Evolutionary conservation across 352 stramenopile species (phyloP), one percentile per base, ranked within the genome.

Genomic region (Globisporangium orthogonon): DNA sequence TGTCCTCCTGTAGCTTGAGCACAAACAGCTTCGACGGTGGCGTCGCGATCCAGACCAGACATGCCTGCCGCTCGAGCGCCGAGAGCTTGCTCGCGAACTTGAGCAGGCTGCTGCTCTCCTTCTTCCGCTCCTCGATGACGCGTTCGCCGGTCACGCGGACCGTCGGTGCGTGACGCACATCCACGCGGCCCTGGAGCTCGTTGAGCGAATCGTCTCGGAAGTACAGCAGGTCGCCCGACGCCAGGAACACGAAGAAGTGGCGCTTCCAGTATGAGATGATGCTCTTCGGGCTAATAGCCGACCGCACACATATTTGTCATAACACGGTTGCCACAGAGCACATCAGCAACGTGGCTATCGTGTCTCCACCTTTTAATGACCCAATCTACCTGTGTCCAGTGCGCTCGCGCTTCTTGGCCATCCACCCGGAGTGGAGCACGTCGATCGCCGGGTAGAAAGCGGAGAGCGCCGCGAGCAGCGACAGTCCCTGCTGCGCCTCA

Each of bases 211-310:
- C 83, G 51, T 92, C 83, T 33, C 75, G 76, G 31, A 92, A 92
- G 55, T 92, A 92, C 1, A 92, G 60, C 41, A 92, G 62, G 48
- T 92, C 83, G 0, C 83, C 83, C 0, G 78, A 84, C 41, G 73
- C 80, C 17, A 92, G 51, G 39, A 86, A 92, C 33, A 89, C 71
- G 51, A 92, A 91, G 51, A 78, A 92, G 55, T 89, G 83, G 7
- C 80, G 74, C 58, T 92, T 92, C 83, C 83, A 92, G 63, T 87
- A 89, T 50, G 83, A 87, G 58, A 92, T 92, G 50, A 92, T 89
- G 39, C 76, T 87, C 66, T 81, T 87, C 1, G 81, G 63, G 29
- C 72, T 74, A 23, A 23, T 23, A 23, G 23, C 23, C 23, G 47
- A 7, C 11, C 43, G 43, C 17, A 48, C 14, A 18, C 40, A 17